Base-by-base conservation (phyloP, 2,329 filamentous ascomycete genomes). In the Talaromyces albobiverticillius region DNA sequence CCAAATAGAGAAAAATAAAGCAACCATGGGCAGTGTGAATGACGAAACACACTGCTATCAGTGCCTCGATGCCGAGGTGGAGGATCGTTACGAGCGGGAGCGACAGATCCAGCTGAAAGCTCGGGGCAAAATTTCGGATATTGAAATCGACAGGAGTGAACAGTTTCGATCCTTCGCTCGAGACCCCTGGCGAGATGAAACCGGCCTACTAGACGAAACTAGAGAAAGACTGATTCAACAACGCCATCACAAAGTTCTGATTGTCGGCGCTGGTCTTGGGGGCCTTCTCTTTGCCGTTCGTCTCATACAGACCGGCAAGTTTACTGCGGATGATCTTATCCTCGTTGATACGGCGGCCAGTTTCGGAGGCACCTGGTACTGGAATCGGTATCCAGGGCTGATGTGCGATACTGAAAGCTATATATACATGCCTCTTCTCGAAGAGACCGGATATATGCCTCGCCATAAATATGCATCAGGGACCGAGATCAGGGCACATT, bases 391-490 rank as follows among this genome's bases (percentile, higher is more conserved):
- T 53, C 76, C 77, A 1, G 77, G 77, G 3, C 58, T 76, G 3
- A 68, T 65, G 57, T 86, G 82, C 61, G 83, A 87, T 60, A 68
- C 83, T 3, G 83, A 87, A 65, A 74, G 75, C 49, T 84, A 81
- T 59, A 71, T 76, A n/a, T 86, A 86, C 60, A 66, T 85, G 67
- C 82, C 82, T 3, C 66, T 84, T 11, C 72, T 86, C 2, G 82
- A 86, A 56, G 82, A 85, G 64, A 83, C 75, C 1, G 78, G 77
- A 0, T 84, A 83, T 61, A 76, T 84, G 63, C 84, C 83, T 0
- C 78, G 71, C 14, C 71, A 80, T 41, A 73, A 74, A 40, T 81
- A 79, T 57, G 67, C 74, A 0, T 67, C 67, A 9, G 78, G 75
- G 0, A 59, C 65, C 2, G 79, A 82, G 59, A 55, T 84, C 16